These are phyloP conservation scores for Microbotryum lychnidis-dioicae DNA, from an alignment of 1,284 basidiomycete species.

Conservation along the genomic window DNA sequence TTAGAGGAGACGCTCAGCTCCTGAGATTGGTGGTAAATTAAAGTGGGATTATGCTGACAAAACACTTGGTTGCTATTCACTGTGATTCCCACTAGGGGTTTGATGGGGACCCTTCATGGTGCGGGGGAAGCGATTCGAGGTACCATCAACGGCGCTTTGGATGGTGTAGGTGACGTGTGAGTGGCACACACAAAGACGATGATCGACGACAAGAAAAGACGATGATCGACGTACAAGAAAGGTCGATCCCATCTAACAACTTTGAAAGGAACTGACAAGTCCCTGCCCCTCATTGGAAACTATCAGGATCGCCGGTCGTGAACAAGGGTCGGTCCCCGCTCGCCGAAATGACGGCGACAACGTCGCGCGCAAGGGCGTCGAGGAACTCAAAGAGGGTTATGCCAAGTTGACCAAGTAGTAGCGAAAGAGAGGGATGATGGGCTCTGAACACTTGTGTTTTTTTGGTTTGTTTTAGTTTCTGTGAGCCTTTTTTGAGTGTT, in stretches of 20 bases:
- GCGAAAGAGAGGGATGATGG: no score
- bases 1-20: no score
- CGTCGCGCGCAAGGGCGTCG: slow-evolving; percentile 12
- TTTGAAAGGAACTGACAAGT: no score
- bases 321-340: slow-evolving; percentile 12
- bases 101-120: slow-evolving; percentile 10
- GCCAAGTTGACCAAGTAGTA: not conserved
- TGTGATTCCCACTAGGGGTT: slow-evolving; percentile 1
- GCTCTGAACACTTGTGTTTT: no score
- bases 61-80: no score
- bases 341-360: not conserved
- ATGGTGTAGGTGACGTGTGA: slow-evolving; percentile 19
- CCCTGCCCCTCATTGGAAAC: not conserved
- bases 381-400: slow-evolving; percentile 12
- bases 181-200: not conserved
- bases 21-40: no score
- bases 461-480: no score
- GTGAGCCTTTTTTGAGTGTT: no score
- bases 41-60: no score
- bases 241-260: not conserved
- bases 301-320: slow-evolving; percentile 14
- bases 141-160: slow-evolving; percentile 9
- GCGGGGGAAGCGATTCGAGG: slow-evolving; percentile 25
- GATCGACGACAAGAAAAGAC: no score
- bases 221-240: not conserved